phyloP scores from a whole-genome alignment of 2,329 filamentous ascomycete genomes.

The Fusarium continuum region DNA sequence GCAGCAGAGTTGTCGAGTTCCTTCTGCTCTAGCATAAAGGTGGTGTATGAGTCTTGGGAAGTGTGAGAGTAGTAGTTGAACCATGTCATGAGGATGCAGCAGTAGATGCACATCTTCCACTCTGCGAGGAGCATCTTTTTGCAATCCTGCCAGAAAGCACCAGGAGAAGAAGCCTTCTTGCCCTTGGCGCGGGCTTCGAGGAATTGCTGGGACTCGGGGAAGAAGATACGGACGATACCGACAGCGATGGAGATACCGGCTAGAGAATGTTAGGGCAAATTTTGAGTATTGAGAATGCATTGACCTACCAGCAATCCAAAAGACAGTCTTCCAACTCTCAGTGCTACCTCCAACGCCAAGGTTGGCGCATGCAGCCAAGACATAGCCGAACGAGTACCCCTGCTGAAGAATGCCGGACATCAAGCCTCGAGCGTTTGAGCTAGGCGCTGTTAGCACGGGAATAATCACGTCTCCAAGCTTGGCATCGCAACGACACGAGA shows the following conservation, averaged over 20 bases:
- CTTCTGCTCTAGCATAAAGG: constrained; percentile 80
- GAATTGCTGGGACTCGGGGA: constrained; percentile 81
- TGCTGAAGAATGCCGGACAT: constrained; percentile 86
- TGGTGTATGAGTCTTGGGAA: constrained; percentile 83
- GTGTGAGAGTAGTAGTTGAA: constrained; percentile 81
- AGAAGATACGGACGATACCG: constrained; percentile 72
- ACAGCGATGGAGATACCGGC: constrained; percentile 73
- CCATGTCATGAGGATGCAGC: constrained; percentile 81
- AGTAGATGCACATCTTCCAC: constrained; percentile 82
- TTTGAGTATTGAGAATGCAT: not conserved
- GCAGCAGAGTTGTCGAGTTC: constrained; percentile 70
- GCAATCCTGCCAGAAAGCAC: constrained; percentile 74
- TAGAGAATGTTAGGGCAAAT: constrained; percentile 11
- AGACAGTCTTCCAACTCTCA: constrained; percentile 78
- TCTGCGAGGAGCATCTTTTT: constrained; percentile 73
- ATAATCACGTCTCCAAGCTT: constrained; percentile 33
- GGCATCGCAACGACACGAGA: not conserved
- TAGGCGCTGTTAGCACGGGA: constrained; percentile 42
- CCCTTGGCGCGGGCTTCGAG: constrained; percentile 71
- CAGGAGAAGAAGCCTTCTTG: constrained; percentile 56
- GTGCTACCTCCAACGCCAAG: constrained; percentile 72
- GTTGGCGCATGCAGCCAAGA: constrained; percentile 79
- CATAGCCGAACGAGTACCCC: constrained; percentile 82
- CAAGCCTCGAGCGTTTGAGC: constrained; percentile 74
- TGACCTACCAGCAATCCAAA: constrained; percentile 69